A percentile compares a stretch with the other conserved stretches of the same genome.
Conservation (phyloP, 306 rosid genomes). For the Luffa acutangula region DNA sequence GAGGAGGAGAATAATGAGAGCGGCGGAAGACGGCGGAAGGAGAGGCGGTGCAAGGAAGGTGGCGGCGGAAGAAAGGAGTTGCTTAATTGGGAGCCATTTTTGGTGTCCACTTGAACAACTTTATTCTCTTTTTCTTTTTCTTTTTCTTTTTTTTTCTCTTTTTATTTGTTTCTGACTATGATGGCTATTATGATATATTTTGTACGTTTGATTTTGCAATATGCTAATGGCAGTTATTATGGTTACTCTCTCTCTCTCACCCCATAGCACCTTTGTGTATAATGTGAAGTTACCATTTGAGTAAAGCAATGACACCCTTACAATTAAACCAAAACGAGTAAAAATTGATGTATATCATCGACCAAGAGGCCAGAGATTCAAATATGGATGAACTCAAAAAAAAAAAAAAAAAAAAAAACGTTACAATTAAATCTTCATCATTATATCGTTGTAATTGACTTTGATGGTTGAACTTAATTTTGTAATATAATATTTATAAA, state of each 20-base stretch:
- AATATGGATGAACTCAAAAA: no score
- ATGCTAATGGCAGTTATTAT: conserved; percentile 40
- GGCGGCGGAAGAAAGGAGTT: conserved; percentile 27
- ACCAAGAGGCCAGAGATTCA: no score
- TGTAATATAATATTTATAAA: no score
- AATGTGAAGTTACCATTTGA: neutral
- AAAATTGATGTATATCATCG: no score
- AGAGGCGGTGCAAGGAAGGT: conserved; percentile 56
- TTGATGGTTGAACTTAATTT: no score
- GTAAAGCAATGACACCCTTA: neutral
- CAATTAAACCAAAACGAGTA: no score
- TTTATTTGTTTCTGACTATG: neutral
- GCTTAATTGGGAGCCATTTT: conserved; percentile 36
- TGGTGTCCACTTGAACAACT: conserved; percentile 16
- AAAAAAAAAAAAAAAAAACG: no score
- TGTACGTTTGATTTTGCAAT: conserved; percentile 16
- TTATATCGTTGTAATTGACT: no score
- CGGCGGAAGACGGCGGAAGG: conserved; percentile 32
- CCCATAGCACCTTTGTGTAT: neutral
- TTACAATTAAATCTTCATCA: no score
- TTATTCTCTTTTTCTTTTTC: neutral
- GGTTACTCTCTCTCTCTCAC: conserved; percentile 14
- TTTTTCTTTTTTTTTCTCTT: neutral
- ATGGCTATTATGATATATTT: neutral
- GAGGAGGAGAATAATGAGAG: conserved; percentile 27